Evolutionary conservation across 768 basidiomycete species (phyloP), one percentile per base, ranked within the genome.

Genomic region (Phlebiopsis gigantea): DNA sequence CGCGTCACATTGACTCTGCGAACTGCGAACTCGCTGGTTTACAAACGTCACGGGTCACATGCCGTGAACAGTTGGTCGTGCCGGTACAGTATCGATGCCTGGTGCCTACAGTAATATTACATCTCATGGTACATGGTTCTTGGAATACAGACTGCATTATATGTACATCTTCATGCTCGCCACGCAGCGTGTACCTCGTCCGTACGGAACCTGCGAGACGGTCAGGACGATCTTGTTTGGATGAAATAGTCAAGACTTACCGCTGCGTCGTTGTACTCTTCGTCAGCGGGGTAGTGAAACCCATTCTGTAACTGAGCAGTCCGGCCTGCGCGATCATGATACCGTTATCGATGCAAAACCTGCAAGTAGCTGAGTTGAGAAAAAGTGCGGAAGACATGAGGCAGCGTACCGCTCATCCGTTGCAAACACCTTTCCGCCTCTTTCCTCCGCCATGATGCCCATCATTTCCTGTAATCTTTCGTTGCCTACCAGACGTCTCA

Each of bases 281-380:
- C 25, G 79, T 69, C 26, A 98, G 66, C 1, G 87, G 79, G 0
- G 94, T 98, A 46, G 73, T 71, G 59, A 84, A 79, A 24, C 96
- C 97, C 93, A 95, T 98, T 2, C 97, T 81, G 69, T 84, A 93
- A 60, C 87, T 84, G 34, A 99, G 77, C 26, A 99, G 79, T 5
- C 97, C 97, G 5, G 97, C 97, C 67, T 99, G 97, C 2, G 97
- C 96, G 54, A 99, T 98, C 97, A 99, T 99, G 63, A 98, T 96
- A 1, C 97, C 97, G 63, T 99, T 99, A 70, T 99, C 97, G 58
- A 99, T 98, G 72, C 97, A 98, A 71, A 96, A 98, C 53, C 95
- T 96, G 63, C 51, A 39, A 10, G 24, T 31, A 17, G 19, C 28
- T 44, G 31, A 53, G 45, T 24, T 48, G 25, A 45, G 47, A 15